Conservation (phyloP, 257 asterid genomes). For the Ilex aquifolium region DNA sequence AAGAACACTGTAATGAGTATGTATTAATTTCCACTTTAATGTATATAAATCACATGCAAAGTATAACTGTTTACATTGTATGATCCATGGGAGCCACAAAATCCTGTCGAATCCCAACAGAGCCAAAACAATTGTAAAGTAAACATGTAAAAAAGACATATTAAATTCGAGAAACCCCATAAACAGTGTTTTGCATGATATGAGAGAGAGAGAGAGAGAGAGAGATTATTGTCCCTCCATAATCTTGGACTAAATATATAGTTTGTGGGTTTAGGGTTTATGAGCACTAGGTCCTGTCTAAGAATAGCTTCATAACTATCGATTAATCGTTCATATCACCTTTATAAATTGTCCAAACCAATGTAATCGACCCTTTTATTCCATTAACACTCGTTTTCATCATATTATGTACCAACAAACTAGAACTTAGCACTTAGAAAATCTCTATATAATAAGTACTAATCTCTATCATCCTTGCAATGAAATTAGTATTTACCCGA, state of each 20-base stretch:
- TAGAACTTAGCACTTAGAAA: no score
- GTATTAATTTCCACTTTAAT: neutral
- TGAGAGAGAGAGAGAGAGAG: slow-evolving; percentile 43
- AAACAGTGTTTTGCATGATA: slow-evolving; percentile 29
- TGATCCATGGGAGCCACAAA: slow-evolving; percentile 30
- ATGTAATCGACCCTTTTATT: neutral
- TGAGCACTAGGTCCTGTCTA: neutral
- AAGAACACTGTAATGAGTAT: no score
- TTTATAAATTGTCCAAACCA: neutral
- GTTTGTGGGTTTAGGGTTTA: slow-evolving; percentile 34
- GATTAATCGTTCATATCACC: neutral
- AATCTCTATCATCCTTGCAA: no score
- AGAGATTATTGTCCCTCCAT: neutral
- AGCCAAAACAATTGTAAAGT: slow-evolving; percentile 21
- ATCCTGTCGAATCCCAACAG: slow-evolving; percentile 34
- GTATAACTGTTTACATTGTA: slow-evolving; percentile 15
- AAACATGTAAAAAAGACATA: slow-evolving; percentile 15
- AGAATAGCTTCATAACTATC: neutral
- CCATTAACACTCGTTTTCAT: no score
- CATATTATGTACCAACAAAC: no score
- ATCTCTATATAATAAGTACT: no score
- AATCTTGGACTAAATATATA: neutral
- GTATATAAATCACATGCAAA: slow-evolving; percentile 12
- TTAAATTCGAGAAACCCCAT: slow-evolving; percentile 15
- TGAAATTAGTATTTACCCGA: no score